These are phyloP conservation scores for Phylloporus rhodoxanthus DNA, from an alignment of 768 basidiomycete genomes.

Conservation along the genomic window DNA sequence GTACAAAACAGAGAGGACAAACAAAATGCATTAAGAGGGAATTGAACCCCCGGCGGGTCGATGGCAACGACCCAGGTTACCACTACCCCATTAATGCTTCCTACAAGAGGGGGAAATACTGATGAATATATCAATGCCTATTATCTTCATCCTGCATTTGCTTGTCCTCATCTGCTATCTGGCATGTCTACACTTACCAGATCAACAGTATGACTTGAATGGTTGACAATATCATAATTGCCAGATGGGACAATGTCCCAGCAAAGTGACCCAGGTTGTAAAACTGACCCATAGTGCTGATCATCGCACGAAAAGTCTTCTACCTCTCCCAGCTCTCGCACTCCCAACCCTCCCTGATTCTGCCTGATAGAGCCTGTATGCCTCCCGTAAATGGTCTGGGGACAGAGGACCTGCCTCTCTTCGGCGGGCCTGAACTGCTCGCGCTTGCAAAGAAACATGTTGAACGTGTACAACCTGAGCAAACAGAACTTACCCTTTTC, in stretches of 20 bases:
- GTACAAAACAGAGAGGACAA: background rate
- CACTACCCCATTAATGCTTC: constrained; percentile 57
- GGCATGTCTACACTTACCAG: too few species aligned
- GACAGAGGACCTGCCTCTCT: constrained; percentile 75
- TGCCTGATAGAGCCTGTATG: constrained; percentile 75
- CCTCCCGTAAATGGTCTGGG: constrained; percentile 86
- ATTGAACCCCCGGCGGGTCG: constrained; percentile 88
- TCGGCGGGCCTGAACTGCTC: constrained; percentile 64
- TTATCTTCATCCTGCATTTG: too few species aligned
- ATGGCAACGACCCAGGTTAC: constrained; percentile 65
- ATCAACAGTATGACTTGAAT: too few species aligned
- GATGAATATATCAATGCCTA: too few species aligned
- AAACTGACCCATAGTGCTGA: too few species aligned
- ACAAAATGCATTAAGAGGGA: constrained; percentile 70
- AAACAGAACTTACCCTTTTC: constrained; percentile 58
- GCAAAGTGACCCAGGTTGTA: background rate
- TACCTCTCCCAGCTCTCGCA: constrained; percentile 61
- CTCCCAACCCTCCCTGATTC: constrained; percentile 80
- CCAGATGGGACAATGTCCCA: background rate
- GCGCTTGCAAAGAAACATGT: constrained; percentile 41
- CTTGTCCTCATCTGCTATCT: too few species aligned
- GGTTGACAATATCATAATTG: too few species aligned
- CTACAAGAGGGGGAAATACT: too few species aligned
- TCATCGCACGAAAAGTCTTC: constrained; percentile 68
- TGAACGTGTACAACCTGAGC: background rate